These are phyloP conservation scores for Pseudozyma thailandica DNA, from an alignment of 1,284 basidiomycete species.

Conservation along the genomic window DNA sequence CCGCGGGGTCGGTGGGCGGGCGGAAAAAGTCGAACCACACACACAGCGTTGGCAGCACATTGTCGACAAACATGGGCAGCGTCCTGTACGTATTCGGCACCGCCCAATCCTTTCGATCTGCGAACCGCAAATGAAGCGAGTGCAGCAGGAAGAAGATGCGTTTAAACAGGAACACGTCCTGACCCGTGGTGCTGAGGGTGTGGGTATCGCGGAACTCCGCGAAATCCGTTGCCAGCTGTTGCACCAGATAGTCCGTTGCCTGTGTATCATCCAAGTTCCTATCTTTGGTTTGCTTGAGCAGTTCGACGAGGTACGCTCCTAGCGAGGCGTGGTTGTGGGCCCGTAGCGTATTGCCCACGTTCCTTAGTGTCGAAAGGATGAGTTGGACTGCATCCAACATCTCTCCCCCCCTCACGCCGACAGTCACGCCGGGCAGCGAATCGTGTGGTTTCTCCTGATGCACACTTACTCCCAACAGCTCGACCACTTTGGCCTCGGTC, in stretches of 20 bases:
- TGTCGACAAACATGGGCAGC: constrained; percentile 82
- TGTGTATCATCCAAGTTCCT: constrained; percentile 48
- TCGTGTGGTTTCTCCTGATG: constrained; percentile 77
- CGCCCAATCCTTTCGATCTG: constrained; percentile 54
- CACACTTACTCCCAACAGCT: constrained; percentile 50
- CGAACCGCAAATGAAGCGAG: constrained; percentile 74
- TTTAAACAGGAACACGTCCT: constrained; percentile 81
- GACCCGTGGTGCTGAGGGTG: not conserved
- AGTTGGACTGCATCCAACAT: constrained; percentile 78
- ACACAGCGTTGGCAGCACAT: constrained; percentile 84
- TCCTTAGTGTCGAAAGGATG: constrained; percentile 75
- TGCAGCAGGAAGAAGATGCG: constrained; percentile 85
- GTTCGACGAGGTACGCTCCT: constrained; percentile 78
- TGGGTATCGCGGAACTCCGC: constrained; percentile 59
- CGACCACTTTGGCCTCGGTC: constrained; percentile 39
- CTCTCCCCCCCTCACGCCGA: constrained; percentile 79
- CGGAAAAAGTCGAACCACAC: constrained; percentile 80
- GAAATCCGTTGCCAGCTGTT: constrained; percentile 18
- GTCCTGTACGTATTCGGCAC: constrained; percentile 66
- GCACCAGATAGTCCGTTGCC: constrained; percentile 9
- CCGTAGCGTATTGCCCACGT: constrained; percentile 78
- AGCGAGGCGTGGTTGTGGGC: constrained; percentile 76
- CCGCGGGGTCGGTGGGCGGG: constrained; percentile 69
- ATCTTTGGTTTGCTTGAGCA: constrained; percentile 74
- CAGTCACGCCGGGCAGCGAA: constrained; percentile 76